Base-by-base conservation (phyloP, 2,329 filamentous ascomycete species). In the Fusarium coicis region DNA sequence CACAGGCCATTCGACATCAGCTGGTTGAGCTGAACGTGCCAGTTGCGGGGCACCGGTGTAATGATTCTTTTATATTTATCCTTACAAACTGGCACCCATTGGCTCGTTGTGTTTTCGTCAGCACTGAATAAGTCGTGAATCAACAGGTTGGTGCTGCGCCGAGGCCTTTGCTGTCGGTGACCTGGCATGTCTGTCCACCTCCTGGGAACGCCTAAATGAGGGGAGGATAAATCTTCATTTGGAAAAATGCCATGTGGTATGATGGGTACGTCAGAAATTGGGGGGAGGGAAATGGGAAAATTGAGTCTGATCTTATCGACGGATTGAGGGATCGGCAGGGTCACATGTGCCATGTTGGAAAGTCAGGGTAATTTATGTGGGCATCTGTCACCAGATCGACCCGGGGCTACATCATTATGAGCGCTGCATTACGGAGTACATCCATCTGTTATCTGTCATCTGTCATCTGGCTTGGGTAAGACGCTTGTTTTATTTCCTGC, bases 191-290 rank as follows among this genome's bases (percentile, higher is more conserved):
- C 44, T 47, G 14, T 15, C 32, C 14, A 14, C 4, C 26, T 11
- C 16, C 14, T 19, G 1, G 15, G 10, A 16, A 5, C 8, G 11
- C n/a, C 8, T 7, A 50, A 23, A 19, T 34, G 4, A 7, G 11
- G 16, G 9, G 9, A 28, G 4, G 23, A 21, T 21, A 10, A 4
- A 19, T 34, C 6, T 9, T 14, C n/a, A 50, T 50, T 18, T 15
- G 2, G 2, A 23, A 34, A 9, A 34, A 34, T 14, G 21, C 30
- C 47, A 50, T 34, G 1, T 14, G 16, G 2, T 10, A 6, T 34
- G 1, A 50, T 19, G 3, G 30, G 0, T 6, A 19, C 23, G 11
- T 15, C 47, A 23, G 2, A 8, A 14, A 7, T 28, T 28, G 6
- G 23, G 42, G 8, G 7, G 5, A 7, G 21, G 14, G 14, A 11